Percentiles rank a stretch among this genome's conserved stretches.
phyloP scores from a whole-genome alignment of 352 stramenopile genomes.

The Globisporangium cederbergense region DNA sequence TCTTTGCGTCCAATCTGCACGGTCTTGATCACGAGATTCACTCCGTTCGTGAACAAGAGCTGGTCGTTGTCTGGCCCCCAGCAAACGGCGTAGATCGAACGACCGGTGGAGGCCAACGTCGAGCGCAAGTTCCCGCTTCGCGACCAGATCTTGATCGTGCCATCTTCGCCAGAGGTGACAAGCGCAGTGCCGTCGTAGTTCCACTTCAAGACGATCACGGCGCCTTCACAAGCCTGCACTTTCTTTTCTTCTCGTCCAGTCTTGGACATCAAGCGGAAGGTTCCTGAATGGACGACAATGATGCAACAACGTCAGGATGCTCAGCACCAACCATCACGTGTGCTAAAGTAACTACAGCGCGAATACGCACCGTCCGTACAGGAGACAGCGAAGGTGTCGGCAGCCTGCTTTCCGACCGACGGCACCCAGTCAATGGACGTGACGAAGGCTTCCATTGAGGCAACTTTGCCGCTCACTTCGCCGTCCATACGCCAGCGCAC shows the following conservation, averaged over 20 bases:
- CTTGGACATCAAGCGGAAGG: slow-evolving; percentile 87
- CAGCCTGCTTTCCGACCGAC: slow-evolving; percentile 76
- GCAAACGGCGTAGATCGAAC: slow-evolving; percentile 85
- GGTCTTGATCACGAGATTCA: slow-evolving; percentile 90
- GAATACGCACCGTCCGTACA: slow-evolving; percentile 75
- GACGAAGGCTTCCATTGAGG: slow-evolving; percentile 73
- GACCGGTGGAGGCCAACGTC: slow-evolving; percentile 76
- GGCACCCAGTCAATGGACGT: slow-evolving; percentile 80
- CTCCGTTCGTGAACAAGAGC: slow-evolving; percentile 85
- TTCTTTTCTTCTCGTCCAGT: slow-evolving; percentile 91
- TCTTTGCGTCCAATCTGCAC: slow-evolving; percentile 85
- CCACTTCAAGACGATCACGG: slow-evolving; percentile 90
- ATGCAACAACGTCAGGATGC: not conserved
- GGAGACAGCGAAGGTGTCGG: slow-evolving; percentile 84
- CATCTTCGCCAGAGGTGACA: slow-evolving; percentile 90
- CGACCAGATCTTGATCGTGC: slow-evolving; percentile 92
- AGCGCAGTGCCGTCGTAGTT: slow-evolving; percentile 91
- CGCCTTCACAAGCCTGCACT: slow-evolving; percentile 76
- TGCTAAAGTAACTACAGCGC: not conserved
- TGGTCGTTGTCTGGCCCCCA: slow-evolving; percentile 92
- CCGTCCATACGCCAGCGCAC: slow-evolving; percentile 84
- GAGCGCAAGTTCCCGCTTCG: slow-evolving; percentile 85
- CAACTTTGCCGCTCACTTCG: slow-evolving; percentile 69
- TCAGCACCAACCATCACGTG: not conserved
- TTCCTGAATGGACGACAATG: slow-evolving; percentile 30